phyloP scores from a whole-genome alignment of 2,329 filamentous ascomycete genomes.

The Aphanocladium album region DNA sequence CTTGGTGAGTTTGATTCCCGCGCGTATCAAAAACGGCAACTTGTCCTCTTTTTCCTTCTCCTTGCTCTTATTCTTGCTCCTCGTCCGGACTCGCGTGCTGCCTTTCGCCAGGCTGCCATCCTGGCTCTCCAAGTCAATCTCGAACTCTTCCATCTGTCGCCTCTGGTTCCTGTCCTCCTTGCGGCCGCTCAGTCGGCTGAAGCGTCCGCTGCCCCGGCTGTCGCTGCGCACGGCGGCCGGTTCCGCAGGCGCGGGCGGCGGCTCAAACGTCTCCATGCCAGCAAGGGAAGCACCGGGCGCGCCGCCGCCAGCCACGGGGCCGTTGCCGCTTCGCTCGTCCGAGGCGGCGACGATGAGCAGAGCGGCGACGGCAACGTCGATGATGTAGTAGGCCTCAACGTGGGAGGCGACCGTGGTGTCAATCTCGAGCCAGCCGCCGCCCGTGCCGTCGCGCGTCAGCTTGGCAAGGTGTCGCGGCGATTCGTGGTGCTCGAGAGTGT shows the following conservation, averaged over 20 bases:
- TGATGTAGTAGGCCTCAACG: constrained; percentile 56
- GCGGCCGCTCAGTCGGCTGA: constrained; percentile 25
- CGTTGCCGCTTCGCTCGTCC: constrained; percentile 44
- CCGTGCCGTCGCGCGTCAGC: constrained; percentile 55
- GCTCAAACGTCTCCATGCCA: constrained; percentile 51
- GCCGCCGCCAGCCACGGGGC: neutral
- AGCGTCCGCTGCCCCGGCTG: constrained; percentile 16
- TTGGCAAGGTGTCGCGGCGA: constrained; percentile 55
- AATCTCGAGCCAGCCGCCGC: constrained; percentile 55
- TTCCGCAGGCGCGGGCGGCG: constrained; percentile 41
- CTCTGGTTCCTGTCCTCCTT: constrained; percentile 24
- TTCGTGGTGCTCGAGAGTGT: constrained; percentile 61
- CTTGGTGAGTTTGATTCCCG: constrained; percentile 45
- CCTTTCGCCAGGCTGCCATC: constrained; percentile 36
- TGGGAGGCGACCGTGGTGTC: constrained; percentile 56
- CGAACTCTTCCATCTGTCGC: constrained; percentile 50
- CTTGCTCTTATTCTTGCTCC: constrained; percentile 30
- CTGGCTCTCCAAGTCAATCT: constrained; percentile 60
- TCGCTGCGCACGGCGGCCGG: constrained; percentile 16
- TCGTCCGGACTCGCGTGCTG: neutral
- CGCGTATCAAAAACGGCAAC: constrained; percentile 45
- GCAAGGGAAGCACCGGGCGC: constrained; percentile 20
- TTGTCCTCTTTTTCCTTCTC: constrained; percentile 39
- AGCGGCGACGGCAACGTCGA: constrained; percentile 58
- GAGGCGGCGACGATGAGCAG: constrained; percentile 53